Evolutionary conservation across 139 green algal species (phyloP), one percentile per base, ranked within the genome.

Genomic region (Eudorina sp.): DNA sequence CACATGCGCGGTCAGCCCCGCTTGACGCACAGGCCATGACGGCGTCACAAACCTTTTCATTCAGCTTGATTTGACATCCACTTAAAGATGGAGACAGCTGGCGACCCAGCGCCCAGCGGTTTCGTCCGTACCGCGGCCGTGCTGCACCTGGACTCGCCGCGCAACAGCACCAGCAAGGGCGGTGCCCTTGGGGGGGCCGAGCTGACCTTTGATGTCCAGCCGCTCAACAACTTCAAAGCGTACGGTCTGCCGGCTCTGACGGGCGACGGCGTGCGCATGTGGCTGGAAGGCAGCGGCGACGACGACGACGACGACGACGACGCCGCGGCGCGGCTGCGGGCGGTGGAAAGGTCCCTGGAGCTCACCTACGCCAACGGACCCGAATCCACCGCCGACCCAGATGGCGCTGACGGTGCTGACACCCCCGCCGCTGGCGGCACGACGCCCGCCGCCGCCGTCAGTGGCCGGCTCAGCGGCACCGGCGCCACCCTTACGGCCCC

Each of bases 1-100:
- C 19, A 72, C 19, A 72, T 72, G 62, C n/a, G 62, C 62, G 62
- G 62, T 72, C 62, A 72, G 62, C n/a, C n/a, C n/a, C n/a, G n/a
- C n/a, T n/a, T n/a, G n/a, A n/a, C n/a, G n/a, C n/a, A n/a, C n/a
- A n/a, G n/a, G n/a, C n/a, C n/a, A n/a, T n/a, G n/a, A n/a, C n/a
- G n/a, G n/a, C n/a, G n/a, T n/a, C n/a, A n/a, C n/a, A n/a, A n/a
- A n/a, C n/a, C n/a, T n/a, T n/a, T n/a, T n/a, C n/a, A n/a, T n/a
- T n/a, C n/a, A n/a, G n/a, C n/a, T n/a, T n/a, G n/a, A n/a, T n/a
- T n/a, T n/a, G n/a, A n/a, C n/a, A n/a, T n/a, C n/a, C n/a, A n/a
- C n/a, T n/a, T n/a, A n/a, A n/a, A n/a, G n/a, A 72, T 72, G 62
- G 62, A 72, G 27, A 34, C 14, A 13, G 48, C 9, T 13, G 48